phyloP scores from a whole-genome alignment of 768 basidiomycete genomes.

The Clitopilus hobsonii region DNA sequence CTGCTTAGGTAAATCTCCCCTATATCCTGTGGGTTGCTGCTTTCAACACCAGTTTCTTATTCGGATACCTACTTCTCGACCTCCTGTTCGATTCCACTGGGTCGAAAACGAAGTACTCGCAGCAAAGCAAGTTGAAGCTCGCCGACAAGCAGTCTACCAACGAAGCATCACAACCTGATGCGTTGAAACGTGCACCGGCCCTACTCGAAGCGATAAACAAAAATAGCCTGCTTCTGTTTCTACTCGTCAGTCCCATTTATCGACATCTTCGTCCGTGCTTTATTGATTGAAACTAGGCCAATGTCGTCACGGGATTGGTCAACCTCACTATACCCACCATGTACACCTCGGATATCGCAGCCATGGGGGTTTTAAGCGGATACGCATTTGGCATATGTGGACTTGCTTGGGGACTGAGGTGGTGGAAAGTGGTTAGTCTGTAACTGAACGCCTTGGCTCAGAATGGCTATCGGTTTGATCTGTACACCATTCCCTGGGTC shows the following conservation, averaged over 20 bases:
- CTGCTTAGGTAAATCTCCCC: conserved; percentile 70
- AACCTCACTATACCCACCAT: conserved; percentile 82
- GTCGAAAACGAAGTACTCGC: conserved; percentile 16
- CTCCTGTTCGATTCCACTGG: conserved; percentile 56
- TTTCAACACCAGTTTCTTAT: conserved; percentile 64
- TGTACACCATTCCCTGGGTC: neutral
- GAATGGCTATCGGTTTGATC: neutral
- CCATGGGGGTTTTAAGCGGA: conserved; percentile 55
- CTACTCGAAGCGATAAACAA: conserved; percentile 79
- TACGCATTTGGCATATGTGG: conserved; percentile 60
- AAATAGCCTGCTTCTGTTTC: conserved; percentile 76
- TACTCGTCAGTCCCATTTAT: conserved; percentile 52
- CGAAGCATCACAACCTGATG: conserved; percentile 4
- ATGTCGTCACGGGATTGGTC: conserved; percentile 78
- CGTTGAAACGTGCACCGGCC: conserved; percentile 20
- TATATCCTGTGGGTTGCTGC: conserved; percentile 90
- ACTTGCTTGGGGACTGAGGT: conserved; percentile 52
- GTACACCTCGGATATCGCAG: conserved; percentile 53
- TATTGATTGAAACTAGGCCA: conserved; percentile 51
- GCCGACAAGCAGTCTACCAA: conserved; percentile 1
- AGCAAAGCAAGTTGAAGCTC: conserved; percentile 25
- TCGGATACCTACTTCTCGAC: conserved; percentile 1
- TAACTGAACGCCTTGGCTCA: neutral
- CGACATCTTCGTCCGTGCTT: neutral
- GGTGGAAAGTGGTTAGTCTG: conserved; percentile 13